Percentiles rank a stretch among this genome's conserved stretches.
Evolutionary conservation across 225 moss, liverwort and hornwort species (phyloP).

Genomic region (Ulota crispa): DNA sequence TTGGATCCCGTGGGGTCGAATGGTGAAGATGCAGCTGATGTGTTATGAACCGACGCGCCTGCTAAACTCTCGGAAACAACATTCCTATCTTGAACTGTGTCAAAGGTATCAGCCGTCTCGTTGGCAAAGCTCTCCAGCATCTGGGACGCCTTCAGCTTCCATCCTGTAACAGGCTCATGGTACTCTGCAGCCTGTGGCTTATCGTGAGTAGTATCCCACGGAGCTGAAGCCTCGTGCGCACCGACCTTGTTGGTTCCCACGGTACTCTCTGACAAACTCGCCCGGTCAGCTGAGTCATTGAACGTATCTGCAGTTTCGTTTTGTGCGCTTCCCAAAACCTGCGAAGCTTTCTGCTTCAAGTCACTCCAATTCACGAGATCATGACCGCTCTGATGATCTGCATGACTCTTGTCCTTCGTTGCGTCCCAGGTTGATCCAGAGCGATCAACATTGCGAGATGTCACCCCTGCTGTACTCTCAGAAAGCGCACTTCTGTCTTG

Average conservation of each 20-base stretch:
- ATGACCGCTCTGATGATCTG: not conserved
- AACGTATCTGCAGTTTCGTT: constrained; percentile 34
- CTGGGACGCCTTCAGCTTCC: constrained; percentile 44
- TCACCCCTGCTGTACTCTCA: constrained; percentile 28
- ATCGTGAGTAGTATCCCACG: constrained; percentile 34
- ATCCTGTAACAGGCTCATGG: constrained; percentile 12
- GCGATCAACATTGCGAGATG: not conserved
- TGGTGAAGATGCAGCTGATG: not conserved
- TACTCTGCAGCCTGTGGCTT: constrained; percentile 26
- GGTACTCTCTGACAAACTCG: constrained; percentile 32
- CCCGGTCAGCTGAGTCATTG: constrained; percentile 18
- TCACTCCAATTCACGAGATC: constrained; percentile 2
- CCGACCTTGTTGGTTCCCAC: not conserved
- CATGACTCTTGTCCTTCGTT: constrained; percentile 19
- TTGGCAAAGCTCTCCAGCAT: constrained; percentile 46
- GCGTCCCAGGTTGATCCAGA: constrained; percentile 23
- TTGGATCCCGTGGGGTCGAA: constrained; percentile 29
- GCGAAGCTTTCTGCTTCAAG: constrained; percentile 33
- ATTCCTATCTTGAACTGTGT: constrained; percentile 38
- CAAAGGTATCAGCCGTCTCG: constrained; percentile 58
- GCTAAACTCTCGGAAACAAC: constrained; percentile 12
- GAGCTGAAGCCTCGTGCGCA: not conserved
- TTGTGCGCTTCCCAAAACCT: constrained; percentile 13
- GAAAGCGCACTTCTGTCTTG: constrained; percentile 22
- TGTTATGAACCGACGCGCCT: not conserved